Conservation (phyloP, 805 yeast genomes). For the Teunomyces cretensis region DNA sequence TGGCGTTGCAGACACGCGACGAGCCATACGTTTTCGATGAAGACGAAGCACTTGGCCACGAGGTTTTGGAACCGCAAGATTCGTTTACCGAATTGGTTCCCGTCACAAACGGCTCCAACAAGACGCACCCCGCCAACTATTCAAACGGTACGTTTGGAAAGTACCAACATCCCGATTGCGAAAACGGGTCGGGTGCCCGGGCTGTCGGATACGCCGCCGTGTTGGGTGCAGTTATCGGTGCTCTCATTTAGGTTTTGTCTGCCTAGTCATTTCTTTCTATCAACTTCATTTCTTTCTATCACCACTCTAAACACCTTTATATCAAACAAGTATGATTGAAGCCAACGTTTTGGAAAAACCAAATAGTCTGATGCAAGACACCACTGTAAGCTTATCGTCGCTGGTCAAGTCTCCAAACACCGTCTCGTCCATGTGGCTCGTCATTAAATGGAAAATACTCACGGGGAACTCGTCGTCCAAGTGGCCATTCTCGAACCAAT, state of each 20-base stretch:
- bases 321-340: slow-evolving; percentile 16
- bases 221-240: slow-evolving; percentile 11
- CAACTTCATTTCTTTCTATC: background rate
- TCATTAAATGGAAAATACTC: slow-evolving; percentile 11
- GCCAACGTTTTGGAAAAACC: slow-evolving; percentile 39
- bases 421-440: slow-evolving; percentile 19
- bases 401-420: slow-evolving; percentile 21
- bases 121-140: slow-evolving; percentile 1
- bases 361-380: slow-evolving; percentile 45
- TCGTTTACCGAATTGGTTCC: background rate
- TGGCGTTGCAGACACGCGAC: slow-evolving; percentile 1
- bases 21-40: slow-evolving; percentile 10
- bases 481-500: slow-evolving; percentile 28
- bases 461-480: slow-evolving; percentile 18
- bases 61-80: slow-evolving; percentile 1
- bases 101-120: background rate
- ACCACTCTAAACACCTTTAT: background rate
- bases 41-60: slow-evolving; percentile 9
- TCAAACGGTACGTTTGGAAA: slow-evolving; percentile 9
- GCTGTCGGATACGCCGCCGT: slow-evolving; percentile 9
- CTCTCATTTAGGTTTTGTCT: slow-evolving; percentile 6
- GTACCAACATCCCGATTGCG: slow-evolving; percentile 9
- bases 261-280: background rate
- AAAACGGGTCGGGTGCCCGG: slow-evolving; percentile 11
- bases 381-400: slow-evolving; percentile 24